A percentile compares a stretch with the other conserved stretches of the same genome.
These are phyloP conservation scores for Thermochaetoides thermophila DNA, from an alignment of 495 filamentous ascomycete species.

Conservation along the genomic window DNA sequence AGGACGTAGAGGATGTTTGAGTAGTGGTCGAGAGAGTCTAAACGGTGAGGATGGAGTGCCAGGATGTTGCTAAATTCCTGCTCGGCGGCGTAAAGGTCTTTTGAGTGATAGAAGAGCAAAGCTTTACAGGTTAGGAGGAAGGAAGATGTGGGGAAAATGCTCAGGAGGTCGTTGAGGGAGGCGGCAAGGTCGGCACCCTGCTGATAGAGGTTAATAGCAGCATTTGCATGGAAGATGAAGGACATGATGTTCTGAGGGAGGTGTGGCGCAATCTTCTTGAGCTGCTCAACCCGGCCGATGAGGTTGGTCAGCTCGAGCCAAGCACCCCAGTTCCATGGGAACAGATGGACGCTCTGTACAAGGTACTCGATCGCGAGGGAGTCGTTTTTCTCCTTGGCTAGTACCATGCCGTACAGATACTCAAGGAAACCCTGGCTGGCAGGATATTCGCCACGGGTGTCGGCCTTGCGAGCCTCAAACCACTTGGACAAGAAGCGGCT, in stretches of 20 bases:
- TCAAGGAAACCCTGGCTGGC: constrained; percentile 85
- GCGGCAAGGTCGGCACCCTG: constrained; percentile 56
- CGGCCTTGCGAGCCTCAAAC: constrained; percentile 47
- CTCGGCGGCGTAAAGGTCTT: constrained; percentile 78
- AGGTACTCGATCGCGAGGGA: constrained; percentile 68
- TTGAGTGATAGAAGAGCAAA: constrained; percentile 81
- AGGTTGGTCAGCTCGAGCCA: constrained; percentile 83
- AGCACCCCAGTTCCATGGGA: constrained; percentile 90
- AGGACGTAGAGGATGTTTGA: constrained; percentile 96
- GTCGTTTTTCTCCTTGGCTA: constrained; percentile 84
- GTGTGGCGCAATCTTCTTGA: constrained; percentile 35
- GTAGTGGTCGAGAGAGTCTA: constrained; percentile 87
- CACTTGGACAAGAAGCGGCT: constrained; percentile 61
- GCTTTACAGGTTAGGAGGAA: constrained; percentile 86
- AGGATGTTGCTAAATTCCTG: constrained; percentile 72
- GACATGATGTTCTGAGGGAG: constrained; percentile 86
- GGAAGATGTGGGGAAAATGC: constrained; percentile 69
- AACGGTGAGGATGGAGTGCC: constrained; percentile 64
- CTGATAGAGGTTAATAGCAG: constrained; percentile 82
- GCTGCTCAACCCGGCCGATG: constrained; percentile 58
- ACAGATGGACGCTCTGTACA: constrained; percentile 66
- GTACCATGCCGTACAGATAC: constrained; percentile 71
- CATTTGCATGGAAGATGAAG: constrained; percentile 81
- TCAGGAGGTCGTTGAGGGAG: constrained; percentile 58
- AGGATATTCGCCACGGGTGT: constrained; percentile 39